Base-by-base conservation (phyloP, 139 green algal genomes). In the Nannochloris sp. region DNA sequence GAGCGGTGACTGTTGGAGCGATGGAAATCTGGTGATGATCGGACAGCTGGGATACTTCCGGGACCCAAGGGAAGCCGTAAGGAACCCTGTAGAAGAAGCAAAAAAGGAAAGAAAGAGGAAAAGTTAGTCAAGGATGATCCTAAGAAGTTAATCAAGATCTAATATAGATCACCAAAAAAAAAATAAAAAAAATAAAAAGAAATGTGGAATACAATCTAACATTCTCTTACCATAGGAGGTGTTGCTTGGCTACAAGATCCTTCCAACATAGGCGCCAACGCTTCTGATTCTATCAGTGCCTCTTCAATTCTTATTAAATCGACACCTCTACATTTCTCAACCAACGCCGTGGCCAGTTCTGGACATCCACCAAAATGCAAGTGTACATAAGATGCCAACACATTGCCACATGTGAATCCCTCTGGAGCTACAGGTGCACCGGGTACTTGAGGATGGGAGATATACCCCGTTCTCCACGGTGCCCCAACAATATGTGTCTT, bases 321-420 rank as follows among this genome's bases (percentile, higher is more conserved):
- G 4, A 92, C 80, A 3, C 35, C n/a, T 8, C 70, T 60, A 61
- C 81, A 92, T 42, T 60, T 54, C 14, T 73, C 64, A 7, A 89
- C 80, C 6, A 96, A 65, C 3, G 80, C 58, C 13, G 39, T 45
- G 2, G 81, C 86, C 13, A 87, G 15, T 2, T 60, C 60, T 5
- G 85, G 77, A 34, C 81, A 82, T 33, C 66, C 82, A 33, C 75
- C 81, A 78, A 92, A 95, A 73, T 95, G 85, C 44, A 96, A 67
- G 65, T 96, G 86, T n/a, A 93, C 80, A 47, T 88, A 89, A 51
- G 74, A 88, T n/a, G 73, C 90, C 38, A 97, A 72, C 25, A 92
- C 86, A 46, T 81, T 84, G 5, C 69, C 64, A 36, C 42, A 53
- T 5, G 70, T 78, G 71, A 90, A 97, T 5, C 90, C 90, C 59